Percentiles rank a stretch among this genome's conserved stretches.
phyloP scores from a whole-genome alignment of 345 rosid genomes.

The Turnera subulata region DNA sequence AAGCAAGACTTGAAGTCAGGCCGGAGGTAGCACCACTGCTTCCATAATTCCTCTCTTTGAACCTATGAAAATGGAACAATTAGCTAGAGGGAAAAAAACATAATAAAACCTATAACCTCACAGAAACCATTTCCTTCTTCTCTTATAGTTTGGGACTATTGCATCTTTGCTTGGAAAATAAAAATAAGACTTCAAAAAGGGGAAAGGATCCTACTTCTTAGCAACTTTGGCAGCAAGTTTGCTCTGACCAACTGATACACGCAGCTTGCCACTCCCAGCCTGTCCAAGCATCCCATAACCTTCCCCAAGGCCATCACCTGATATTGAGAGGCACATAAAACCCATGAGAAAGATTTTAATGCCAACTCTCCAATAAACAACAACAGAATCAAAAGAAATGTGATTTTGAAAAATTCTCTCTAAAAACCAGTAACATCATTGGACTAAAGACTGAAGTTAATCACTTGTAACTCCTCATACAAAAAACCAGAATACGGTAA shows the following conservation, averaged over 20 bases:
- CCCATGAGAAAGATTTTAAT: neutral
- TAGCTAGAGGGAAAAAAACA: neutral
- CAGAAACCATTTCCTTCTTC: no score
- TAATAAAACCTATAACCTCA: neutral
- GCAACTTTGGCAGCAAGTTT: conserved; percentile 92
- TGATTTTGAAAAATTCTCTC: neutral
- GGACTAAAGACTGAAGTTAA: neutral
- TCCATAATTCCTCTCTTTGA: conserved; percentile 72
- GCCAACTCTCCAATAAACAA: neutral
- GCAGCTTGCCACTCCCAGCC: conserved; percentile 97
- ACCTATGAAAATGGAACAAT: conserved; percentile 41
- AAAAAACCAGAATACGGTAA: neutral
- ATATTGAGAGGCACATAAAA: conserved; percentile 13
- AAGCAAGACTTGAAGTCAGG: conserved; percentile 84
- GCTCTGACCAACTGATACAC: conserved; percentile 82
- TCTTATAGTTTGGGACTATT: no score
- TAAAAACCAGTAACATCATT: neutral
- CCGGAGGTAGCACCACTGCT: conserved; percentile 93
- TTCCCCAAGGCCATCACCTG: conserved; percentile 97
- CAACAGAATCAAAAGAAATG: neutral
- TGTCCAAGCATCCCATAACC: conserved; percentile 99
- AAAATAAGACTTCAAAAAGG: neutral
- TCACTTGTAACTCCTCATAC: neutral
- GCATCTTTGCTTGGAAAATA: neutral
- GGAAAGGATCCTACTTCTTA: conserved; percentile 48